Percentiles rank a stretch among this genome's conserved stretches.
phyloP scores from a whole-genome alignment of 306 rosid genomes.

The Comarum palustre region DNA sequence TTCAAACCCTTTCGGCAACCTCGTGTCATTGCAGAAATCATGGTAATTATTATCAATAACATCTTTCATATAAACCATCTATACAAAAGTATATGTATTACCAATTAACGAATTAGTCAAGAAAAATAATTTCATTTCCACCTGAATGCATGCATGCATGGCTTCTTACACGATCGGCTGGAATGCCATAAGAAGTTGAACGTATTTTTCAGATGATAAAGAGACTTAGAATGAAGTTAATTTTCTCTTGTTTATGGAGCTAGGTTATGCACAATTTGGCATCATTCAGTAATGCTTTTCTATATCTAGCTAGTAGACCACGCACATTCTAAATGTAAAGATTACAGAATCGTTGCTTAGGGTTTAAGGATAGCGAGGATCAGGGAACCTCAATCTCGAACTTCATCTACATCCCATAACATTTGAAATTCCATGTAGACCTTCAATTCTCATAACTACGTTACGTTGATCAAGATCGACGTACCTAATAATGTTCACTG shows the following conservation, averaged over 20 bases:
- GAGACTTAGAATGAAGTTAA: too few species aligned
- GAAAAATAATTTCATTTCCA: background rate
- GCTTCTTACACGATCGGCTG: background rate
- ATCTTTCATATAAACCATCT: too few species aligned
- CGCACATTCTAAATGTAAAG: background rate
- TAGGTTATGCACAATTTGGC: background rate
- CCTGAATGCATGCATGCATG: background rate
- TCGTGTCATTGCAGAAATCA: constrained; percentile 81
- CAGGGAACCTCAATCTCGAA: background rate
- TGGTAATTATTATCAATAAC: constrained; percentile 36
- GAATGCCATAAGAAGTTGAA: background rate
- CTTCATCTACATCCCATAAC: background rate
- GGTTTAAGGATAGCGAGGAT: background rate
- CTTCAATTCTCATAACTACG: background rate
- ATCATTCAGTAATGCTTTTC: background rate
- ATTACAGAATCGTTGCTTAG: background rate
- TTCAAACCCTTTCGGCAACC: constrained; percentile 91
- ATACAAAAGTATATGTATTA: too few species aligned
- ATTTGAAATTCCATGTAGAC: background rate
- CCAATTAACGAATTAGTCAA: background rate
- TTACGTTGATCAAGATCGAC: background rate
- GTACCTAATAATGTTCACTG: background rate
- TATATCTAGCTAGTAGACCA: too few species aligned
- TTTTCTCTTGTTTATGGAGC: too few species aligned
- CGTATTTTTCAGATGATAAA: background rate